These are phyloP conservation scores for Austroboletus niveus DNA, from an alignment of 1,284 basidiomycete species.

Conservation along the genomic window DNA sequence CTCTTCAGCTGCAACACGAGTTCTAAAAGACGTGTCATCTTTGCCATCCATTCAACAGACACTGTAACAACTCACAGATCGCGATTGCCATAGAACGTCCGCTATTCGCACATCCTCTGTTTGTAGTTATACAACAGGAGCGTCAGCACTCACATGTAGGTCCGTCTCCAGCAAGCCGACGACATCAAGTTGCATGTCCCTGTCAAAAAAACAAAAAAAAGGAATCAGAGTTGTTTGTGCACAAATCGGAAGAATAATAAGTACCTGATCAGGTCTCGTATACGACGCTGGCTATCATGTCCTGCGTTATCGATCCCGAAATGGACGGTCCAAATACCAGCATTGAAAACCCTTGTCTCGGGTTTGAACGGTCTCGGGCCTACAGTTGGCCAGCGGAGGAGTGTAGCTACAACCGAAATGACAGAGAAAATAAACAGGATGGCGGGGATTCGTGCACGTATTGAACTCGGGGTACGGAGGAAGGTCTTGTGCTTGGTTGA, in stretches of 20 bases:
- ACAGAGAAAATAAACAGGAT: conserved; percentile 46
- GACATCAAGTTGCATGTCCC: conserved; percentile 81
- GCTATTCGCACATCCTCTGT: conserved; percentile 39
- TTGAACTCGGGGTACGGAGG: conserved; percentile 11
- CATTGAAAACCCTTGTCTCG: conserved; percentile 71
- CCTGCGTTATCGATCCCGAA: conserved; percentile 86
- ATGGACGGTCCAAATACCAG: conserved; percentile 93
- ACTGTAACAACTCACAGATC: conserved; percentile 60
- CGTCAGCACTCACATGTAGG: conserved; percentile 58
- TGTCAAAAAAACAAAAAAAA: conserved; percentile 21
- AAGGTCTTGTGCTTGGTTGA: not conserved
- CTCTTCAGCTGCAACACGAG: conserved; percentile 75
- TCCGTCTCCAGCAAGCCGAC: conserved; percentile 88
- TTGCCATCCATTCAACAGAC: not conserved
- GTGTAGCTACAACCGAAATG: conserved; percentile 50
- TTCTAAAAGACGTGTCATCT: conserved; percentile 41
- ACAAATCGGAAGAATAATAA: conserved; percentile 10
- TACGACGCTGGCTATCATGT: conserved; percentile 78
- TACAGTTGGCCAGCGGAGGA: conserved; percentile 50
- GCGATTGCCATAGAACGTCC: conserved; percentile 86
- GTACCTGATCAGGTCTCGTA: conserved; percentile 69
- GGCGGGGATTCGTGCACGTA: conserved; percentile 26
- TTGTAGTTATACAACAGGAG: not conserved
- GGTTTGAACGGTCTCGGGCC: conserved; percentile 61
- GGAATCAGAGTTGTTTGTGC: not conserved